Base-by-base conservation (phyloP, 352 stramenopile species). In the Lagenidium sp. region DNA sequence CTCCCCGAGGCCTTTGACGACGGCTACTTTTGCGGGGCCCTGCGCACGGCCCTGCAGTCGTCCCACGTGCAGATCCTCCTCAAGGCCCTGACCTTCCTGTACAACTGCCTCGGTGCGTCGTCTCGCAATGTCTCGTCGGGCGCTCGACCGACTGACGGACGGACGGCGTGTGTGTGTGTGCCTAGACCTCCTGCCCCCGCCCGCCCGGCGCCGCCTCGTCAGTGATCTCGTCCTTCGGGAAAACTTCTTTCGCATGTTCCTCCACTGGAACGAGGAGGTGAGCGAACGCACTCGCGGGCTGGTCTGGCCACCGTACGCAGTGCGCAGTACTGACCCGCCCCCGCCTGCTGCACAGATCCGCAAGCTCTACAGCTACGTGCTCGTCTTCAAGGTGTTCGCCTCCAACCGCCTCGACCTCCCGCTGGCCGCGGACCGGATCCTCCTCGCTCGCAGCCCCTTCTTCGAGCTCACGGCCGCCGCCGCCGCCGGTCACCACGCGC, bases 211-310 rank as follows among this genome's bases (percentile, higher is more conserved):
- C 45, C 65, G 68, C 0, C 57, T 93, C 31, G 64, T 93, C 13
- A 68, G 68, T 2, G 78, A 90, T 34, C 57, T 90, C 16, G 66
- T 93, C 21, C 44, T 93, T 34, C 72, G 78, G 13, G 77, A 93
- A n/a, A 84, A 93, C 44, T 93, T 93, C 49, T 93, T 90, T 38
- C 64, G 67, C 22, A 73, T 93, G 38, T 90, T 90, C 54, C 55
- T 93, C 35, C 77, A 93, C 61, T 93, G 80, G 80, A 93, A 93
- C 43, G 80, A 93, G 74, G 80, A 93, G 71, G 78, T 89, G 47
- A 8, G 16, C 46, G 40, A 39, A 18, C 25, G 15, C 29, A 13
- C 18, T 18, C 32, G 19, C 22, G 3, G 55, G 19, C 16, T 51
- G 19, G n/a, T n/a, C n/a, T n/a, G n/a, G n/a, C n/a, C n/a, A n/a